Base-by-base conservation (phyloP, 768 basidiomycete genomes). In the Saitozyma podzolica region DNA sequence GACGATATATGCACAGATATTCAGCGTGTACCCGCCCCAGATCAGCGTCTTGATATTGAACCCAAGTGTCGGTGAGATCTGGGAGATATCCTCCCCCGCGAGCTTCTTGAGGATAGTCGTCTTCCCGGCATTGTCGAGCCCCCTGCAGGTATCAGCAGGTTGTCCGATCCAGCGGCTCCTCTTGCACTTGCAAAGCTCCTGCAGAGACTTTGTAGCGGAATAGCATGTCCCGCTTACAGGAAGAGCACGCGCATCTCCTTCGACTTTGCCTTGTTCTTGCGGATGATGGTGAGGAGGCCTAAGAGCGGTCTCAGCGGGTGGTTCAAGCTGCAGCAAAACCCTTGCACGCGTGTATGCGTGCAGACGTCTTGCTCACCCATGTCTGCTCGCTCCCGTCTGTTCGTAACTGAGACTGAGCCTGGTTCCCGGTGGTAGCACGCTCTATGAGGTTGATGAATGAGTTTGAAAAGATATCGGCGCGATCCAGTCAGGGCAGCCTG, bases 11-110 rank as follows among this genome's bases (percentile, higher is more conserved):
- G 49, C 54, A 90, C 88, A 90, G 52, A 93, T 87, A 78, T 91
- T 91, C 62, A 92, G 81, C 1, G 86, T 88, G 72, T 89, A 91
- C 92, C 89, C 89, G 80, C 88, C 85, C 79, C 96, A 90, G 37
- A 87, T 83, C 72, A 98, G 92, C 7, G 95, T 96, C 83, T 94
- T 95, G 84, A 98, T 99, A 79, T 98, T 96, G 84, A 99, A 99
- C 10, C 96, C 96, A 13, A 99, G 83, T 9, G 96, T 98, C 1
- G 96, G 96, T 73, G 89, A 91, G 59, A 98, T 87, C 56, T 84
- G 85, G 72, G 84, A 84, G 69, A 95, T 92, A 80, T 95, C 90
- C 80, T 98, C 95, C 19, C 87, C 89, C 65, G 90, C 94, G 65
- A 98, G 84, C 79, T 90, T 91, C 83, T 97, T 98, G 62, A 98